Conservation (phyloP, 225 moss, liverwort and hornwort species). For the Climacium dendroides region DNA sequence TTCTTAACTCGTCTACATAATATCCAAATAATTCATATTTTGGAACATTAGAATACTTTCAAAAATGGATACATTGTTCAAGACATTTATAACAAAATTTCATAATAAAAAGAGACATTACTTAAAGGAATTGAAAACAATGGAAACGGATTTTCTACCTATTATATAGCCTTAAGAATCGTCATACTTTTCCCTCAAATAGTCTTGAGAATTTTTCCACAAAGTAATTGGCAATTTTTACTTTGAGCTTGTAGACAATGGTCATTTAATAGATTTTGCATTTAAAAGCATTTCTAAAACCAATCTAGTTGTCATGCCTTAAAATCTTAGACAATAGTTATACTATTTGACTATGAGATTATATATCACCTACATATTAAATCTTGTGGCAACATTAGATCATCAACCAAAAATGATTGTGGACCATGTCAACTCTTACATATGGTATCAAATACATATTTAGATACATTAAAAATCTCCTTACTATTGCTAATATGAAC, state of each 20-base stretch:
- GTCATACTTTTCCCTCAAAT: background rate
- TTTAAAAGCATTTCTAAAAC: background rate
- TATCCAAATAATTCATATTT: too few relatives aligned
- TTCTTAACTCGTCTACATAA: accelerated
- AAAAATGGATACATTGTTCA: background rate
- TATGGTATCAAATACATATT: background rate
- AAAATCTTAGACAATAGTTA: background rate
- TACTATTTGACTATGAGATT: background rate
- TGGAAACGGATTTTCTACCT: background rate
- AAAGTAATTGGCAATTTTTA: background rate
- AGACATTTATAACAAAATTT: background rate
- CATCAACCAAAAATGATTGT: background rate
- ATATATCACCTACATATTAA: background rate
- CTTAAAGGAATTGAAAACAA: background rate
- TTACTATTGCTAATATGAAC: too few relatives aligned
- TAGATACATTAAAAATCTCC: too few relatives aligned
- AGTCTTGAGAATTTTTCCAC: background rate
- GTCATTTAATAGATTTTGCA: background rate
- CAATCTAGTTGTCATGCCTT: background rate
- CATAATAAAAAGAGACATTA: background rate
- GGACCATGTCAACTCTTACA: too few relatives aligned
- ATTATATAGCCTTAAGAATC: too few relatives aligned
- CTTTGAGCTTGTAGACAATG: background rate
- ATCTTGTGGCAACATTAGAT: background rate
- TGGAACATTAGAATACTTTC: background rate